phyloP scores from a whole-genome alignment of 352 stramenopile genomes.

The Globisporangium sylvaticum region DNA sequence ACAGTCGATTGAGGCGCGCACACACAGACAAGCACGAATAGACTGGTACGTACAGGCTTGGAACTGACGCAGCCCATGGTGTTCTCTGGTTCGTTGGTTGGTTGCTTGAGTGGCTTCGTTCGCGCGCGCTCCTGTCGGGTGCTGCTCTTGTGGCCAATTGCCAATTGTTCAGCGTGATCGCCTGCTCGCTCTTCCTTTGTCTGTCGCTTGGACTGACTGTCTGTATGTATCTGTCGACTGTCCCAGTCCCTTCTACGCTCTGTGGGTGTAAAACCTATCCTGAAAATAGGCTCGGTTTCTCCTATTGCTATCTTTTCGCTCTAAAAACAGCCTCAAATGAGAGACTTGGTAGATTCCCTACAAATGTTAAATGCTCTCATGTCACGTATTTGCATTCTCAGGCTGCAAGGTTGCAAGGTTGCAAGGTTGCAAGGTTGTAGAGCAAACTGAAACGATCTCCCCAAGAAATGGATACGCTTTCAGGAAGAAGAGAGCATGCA shows the following conservation, averaged over 20 bases:
- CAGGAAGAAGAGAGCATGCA: neutral
- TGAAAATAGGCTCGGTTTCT: slow-evolving; percentile 1
- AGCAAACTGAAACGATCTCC: slow-evolving; percentile 5
- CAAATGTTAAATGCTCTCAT: slow-evolving; percentile 9
- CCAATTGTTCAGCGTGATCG: slow-evolving; percentile 8
- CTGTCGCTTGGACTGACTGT: neutral
- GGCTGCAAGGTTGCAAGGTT: neutral
- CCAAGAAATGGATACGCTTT: slow-evolving; percentile 11
- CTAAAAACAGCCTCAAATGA: slow-evolving; percentile 6
- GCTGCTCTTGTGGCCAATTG: slow-evolving; percentile 16
- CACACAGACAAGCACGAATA: neutral
- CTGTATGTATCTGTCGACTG: slow-evolving; percentile 5
- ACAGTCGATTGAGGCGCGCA: neutral
- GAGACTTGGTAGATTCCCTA: neutral
- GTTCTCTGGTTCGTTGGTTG: neutral
- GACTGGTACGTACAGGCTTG: slow-evolving; percentile 46
- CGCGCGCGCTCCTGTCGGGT: slow-evolving; percentile 13
- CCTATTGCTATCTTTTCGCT: neutral
- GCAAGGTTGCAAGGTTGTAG: neutral
- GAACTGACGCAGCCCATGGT: slow-evolving; percentile 74
- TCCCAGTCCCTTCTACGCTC: slow-evolving; percentile 4
- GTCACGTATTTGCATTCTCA: slow-evolving; percentile 8
- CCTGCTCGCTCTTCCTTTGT: neutral
- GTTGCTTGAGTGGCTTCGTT: neutral
- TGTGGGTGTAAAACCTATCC: neutral